These are phyloP conservation scores for Colletotrichum endophyticum DNA, from an alignment of 2,329 filamentous ascomycete species.

Conservation along the genomic window DNA sequence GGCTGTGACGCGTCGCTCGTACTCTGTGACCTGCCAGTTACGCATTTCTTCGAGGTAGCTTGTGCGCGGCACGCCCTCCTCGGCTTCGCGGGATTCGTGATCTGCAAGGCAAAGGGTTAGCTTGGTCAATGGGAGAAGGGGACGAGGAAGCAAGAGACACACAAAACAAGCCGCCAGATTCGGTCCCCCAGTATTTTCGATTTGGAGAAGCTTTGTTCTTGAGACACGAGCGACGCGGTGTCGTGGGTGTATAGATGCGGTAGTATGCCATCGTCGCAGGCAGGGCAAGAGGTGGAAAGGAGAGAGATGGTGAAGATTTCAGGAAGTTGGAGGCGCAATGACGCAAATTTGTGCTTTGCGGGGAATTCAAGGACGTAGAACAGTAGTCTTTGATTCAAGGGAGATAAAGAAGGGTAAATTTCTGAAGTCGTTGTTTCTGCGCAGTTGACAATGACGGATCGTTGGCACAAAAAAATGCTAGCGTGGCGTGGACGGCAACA, in stretches of 20 bases:
- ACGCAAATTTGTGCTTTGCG: background rate
- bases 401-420: background rate
- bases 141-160: background rate
- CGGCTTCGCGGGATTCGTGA: background rate
- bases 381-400: background rate
- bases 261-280: background rate
- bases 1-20: background rate
- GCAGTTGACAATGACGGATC: background rate
- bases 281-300: background rate
- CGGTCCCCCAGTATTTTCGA: background rate
- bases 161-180: background rate
- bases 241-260: background rate
- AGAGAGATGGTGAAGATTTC: background rate
- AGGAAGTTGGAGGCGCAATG: background rate
- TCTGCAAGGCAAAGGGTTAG: background rate
- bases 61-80: background rate
- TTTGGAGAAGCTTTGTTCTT: background rate
- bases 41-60: background rate
- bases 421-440: background rate
- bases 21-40: background rate
- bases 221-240: background rate
- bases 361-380: background rate
- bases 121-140: accelerated
- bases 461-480: background rate
- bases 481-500: accelerated